These are phyloP conservation scores for Plectosphaerella plurivora DNA, from an alignment of 2,329 filamentous ascomycete species.

Conservation along the genomic window DNA sequence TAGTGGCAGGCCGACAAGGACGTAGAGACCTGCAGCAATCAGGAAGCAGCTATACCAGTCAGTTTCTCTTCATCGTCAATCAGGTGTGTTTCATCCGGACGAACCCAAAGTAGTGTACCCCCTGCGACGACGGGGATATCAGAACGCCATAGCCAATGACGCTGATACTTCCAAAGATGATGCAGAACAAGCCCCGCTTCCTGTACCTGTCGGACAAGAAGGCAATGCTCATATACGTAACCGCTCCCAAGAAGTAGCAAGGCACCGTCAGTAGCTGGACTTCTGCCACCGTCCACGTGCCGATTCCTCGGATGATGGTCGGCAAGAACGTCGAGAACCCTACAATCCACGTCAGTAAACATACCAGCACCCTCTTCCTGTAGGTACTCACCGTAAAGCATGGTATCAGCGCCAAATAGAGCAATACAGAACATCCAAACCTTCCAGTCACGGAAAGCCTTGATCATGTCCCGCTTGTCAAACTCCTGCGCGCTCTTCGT, in stretches of 20 bases:
- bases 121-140: slow-evolving; percentile 42
- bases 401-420: slow-evolving; percentile 70
- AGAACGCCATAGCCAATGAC: slow-evolving; percentile 56
- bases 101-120: slow-evolving; percentile 32
- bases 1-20: slow-evolving; percentile 50
- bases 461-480: slow-evolving; percentile 56
- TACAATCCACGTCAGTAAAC: neutral
- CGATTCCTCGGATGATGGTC: slow-evolving; percentile 58
- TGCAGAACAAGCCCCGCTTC: slow-evolving; percentile 46
- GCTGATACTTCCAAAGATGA: slow-evolving; percentile 46
- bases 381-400: slow-evolving; percentile 57
- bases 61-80: neutral
- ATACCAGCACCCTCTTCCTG: neutral
- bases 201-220: slow-evolving; percentile 63
- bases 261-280: slow-evolving; percentile 62
- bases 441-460: slow-evolving; percentile 71
- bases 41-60: slow-evolving; percentile 51
- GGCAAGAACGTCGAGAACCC: slow-evolving; percentile 61
- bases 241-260: slow-evolving; percentile 61
- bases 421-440: slow-evolving; percentile 65
- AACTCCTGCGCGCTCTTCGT: slow-evolving; percentile 42
- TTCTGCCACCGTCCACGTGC: slow-evolving; percentile 44
- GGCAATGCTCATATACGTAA: slow-evolving; percentile 63
- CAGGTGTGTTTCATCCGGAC: neutral
- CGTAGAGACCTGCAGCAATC: slow-evolving; percentile 69